These are phyloP conservation scores for Aspergillus sojae DNA, from an alignment of 2,329 filamentous ascomycete species.

Conservation along the genomic window DNA sequence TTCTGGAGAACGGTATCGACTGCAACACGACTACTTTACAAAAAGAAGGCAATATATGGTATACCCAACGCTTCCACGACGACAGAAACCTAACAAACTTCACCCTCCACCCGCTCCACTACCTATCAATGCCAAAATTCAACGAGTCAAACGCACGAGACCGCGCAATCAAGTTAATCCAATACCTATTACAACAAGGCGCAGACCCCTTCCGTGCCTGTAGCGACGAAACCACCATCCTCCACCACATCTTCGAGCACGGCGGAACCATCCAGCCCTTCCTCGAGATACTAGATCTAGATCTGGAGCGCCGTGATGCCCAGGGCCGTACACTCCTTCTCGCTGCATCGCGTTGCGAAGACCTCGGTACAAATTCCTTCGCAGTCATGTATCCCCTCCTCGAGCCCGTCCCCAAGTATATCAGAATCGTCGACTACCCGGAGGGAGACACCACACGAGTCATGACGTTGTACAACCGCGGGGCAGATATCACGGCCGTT, in stretches of 20 bases:
- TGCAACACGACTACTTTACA: conserved; percentile 15
- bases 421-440: background rate
- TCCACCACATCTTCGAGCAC: conserved; percentile 15
- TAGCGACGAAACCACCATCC: conserved; percentile 10
- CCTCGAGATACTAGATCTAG: conserved; percentile 15
- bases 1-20: conserved; percentile 16
- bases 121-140: conserved; percentile 20
- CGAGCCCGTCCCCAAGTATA: background rate
- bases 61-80: conserved; percentile 10
- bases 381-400: background rate
- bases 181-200: conserved; percentile 17
- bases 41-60: conserved; percentile 16
- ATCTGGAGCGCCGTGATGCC: conserved; percentile 20
- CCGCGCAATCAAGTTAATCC: conserved; percentile 17
- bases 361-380: conserved; percentile 14
- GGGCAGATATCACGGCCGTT: background rate
- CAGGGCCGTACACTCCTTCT: conserved; percentile 20
- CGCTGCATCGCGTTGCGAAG: conserved; percentile 12
- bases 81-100: background rate
- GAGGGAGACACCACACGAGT: conserved; percentile 1
- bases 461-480: conserved; percentile 2
- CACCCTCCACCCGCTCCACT: conserved; percentile 18
- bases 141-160: conserved; percentile 19
- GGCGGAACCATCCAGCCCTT: conserved; percentile 22
- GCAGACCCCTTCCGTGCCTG: conserved; percentile 19